Conservation (phyloP, 495 filamentous ascomycete species). For the Aspergillus incahuasiensis region DNA sequence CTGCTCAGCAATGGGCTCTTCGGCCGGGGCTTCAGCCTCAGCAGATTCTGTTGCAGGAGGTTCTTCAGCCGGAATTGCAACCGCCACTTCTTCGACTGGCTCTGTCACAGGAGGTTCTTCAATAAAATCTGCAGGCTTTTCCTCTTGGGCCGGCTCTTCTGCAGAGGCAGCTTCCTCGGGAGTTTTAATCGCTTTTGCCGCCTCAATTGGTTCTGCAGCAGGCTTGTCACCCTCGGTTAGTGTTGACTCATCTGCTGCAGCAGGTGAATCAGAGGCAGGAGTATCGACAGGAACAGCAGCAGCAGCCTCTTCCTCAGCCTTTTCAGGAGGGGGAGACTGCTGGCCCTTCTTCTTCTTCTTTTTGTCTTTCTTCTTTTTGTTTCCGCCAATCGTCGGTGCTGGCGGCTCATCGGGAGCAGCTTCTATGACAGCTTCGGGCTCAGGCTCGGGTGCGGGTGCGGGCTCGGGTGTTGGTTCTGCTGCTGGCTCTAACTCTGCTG, state of each 20-base stretch:
- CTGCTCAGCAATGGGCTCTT: constrained; percentile 2
- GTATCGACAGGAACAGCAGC: not conserved
- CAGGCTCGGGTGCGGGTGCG: constrained; percentile 16
- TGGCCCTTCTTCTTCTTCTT: not conserved
- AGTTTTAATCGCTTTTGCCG: not conserved
- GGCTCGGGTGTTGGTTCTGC: constrained; percentile 17
- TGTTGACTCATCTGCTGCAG: not conserved
- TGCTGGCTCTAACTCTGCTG: not conserved
- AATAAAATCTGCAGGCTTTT: not conserved
- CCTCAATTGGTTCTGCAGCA: not conserved
- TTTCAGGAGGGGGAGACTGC: not conserved
- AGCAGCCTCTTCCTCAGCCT: constrained; percentile 4
- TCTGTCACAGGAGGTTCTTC: not conserved
- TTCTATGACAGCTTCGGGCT: not conserved
- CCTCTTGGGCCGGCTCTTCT: constrained; percentile 1
- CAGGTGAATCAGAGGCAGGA: not conserved
- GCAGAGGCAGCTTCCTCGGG: constrained; percentile 6
- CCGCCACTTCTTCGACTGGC: not conserved
- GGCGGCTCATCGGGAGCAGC: not conserved
- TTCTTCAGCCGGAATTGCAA: constrained; percentile 10
- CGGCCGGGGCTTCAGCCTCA: not conserved
- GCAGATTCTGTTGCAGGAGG: not conserved
- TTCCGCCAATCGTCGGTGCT: not conserved
- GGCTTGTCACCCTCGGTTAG: not conserved
- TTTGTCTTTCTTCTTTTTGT: not conserved